These are phyloP conservation scores for Echinosophora koreensis DNA, from an alignment of 306 rosid species.

Conservation along the genomic window DNA sequence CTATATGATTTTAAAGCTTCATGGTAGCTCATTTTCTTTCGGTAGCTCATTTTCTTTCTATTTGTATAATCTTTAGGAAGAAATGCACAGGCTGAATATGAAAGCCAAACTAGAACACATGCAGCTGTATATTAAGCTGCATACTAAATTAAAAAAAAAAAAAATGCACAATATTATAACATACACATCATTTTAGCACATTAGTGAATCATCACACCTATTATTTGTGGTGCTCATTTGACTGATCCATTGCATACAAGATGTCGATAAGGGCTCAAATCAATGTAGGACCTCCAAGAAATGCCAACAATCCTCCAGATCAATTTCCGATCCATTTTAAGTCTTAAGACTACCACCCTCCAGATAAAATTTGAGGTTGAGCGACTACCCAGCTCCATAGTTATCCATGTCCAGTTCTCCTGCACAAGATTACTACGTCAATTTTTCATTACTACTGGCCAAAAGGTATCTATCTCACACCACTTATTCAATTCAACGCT, in stretches of 20 bases:
- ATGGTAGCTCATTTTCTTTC: no score
- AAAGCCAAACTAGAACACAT: no score
- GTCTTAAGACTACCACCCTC: not conserved
- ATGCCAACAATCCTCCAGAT: not conserved
- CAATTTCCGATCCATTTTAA: not conserved
- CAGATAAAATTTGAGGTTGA: conserved; percentile 20
- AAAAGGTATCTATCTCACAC: not conserved
- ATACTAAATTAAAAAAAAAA: no score
- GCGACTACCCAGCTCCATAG: not conserved
- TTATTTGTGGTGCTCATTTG: not conserved
- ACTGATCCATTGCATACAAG: not conserved
- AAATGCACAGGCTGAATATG: no score
- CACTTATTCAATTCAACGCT: conserved; percentile 15
- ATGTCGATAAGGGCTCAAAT: not conserved
- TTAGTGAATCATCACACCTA: not conserved
- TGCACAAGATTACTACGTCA: not conserved
- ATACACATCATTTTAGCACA: not conserved
- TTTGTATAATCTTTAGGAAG: no score
- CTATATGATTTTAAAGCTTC: no score
- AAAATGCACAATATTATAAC: no score
- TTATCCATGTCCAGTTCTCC: not conserved
- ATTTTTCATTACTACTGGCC: conserved; percentile 12
- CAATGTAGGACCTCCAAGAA: not conserved
- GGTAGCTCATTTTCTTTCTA: no score
- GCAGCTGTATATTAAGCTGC: no score